phyloP scores from a whole-genome alignment of 139 green algal genomes.

The Chlorella ohadii region DNA sequence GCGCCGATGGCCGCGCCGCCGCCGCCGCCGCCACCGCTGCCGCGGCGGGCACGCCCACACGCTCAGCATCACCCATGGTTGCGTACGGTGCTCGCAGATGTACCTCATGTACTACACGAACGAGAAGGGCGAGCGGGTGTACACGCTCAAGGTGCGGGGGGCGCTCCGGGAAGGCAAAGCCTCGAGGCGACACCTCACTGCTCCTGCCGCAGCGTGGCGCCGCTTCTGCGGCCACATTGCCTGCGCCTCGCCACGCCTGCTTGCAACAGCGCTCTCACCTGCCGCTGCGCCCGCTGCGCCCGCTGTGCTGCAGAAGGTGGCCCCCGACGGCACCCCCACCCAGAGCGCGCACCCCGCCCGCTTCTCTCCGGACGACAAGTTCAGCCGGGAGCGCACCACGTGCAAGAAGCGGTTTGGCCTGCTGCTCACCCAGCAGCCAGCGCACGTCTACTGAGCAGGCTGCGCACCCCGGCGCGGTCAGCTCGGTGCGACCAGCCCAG shows the following conservation, averaged over 20 bases:
- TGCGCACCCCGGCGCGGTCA: too few relatives aligned
- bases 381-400: constrained; percentile 91
- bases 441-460: constrained; percentile 55
- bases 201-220: too few relatives aligned
- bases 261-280: neutral
- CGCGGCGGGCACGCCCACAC: too few relatives aligned
- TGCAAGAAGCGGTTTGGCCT: constrained; percentile 94
- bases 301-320: constrained; percentile 74
- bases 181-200: too few relatives aligned
- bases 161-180: too few relatives aligned
- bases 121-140: constrained; percentile 88
- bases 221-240: too few relatives aligned
- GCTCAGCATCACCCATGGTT: too few relatives aligned
- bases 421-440: constrained; percentile 89
- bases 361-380: constrained; percentile 99
- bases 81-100: constrained; percentile 75
- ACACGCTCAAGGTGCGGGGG: constrained; percentile 88
- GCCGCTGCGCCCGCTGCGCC: neutral
- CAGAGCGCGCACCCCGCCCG: constrained; percentile 90
- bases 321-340: constrained; percentile 84
- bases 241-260: neutral
- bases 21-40: too few relatives aligned
- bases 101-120: constrained; percentile 98
- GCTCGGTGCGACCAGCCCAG: too few relatives aligned
- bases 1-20: too few relatives aligned